Percentiles rank a stretch among this genome's conserved stretches.
Evolutionary conservation across 768 basidiomycete species (phyloP).

Genomic region (Pholiota molesta): DNA sequence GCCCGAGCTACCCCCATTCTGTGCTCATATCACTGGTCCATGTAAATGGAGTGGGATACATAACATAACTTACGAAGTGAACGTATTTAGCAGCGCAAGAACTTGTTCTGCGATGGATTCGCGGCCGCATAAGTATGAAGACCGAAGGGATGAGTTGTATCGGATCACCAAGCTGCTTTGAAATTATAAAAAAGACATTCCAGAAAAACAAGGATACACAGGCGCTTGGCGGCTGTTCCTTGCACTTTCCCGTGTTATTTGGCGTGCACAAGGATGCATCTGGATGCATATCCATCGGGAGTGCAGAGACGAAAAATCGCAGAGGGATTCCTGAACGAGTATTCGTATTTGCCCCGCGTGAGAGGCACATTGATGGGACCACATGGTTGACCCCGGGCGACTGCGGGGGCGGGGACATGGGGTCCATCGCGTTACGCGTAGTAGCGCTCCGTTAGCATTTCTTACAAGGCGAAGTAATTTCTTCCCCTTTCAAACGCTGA

Average conservation of each 20-base stretch:
- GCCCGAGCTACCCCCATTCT: not conserved
- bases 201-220: not conserved
- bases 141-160: not conserved
- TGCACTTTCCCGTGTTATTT: no score
- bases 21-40: not conserved
- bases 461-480: no score
- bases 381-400: not conserved
- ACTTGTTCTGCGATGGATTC: no score
- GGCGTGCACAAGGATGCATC: no score
- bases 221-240: no score
- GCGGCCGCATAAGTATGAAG: not conserved
- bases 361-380: constrained; percentile 2
- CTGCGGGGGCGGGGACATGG: not conserved
- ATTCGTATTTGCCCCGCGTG: not conserved
- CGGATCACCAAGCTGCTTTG: not conserved
- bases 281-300: not conserved
- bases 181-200: not conserved
- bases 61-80: no score
- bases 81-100: not conserved
- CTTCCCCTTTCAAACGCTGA: no score
- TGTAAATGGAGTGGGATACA: not conserved
- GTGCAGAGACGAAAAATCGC: not conserved
- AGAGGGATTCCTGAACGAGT: not conserved
- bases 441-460: no score
- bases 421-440: no score